Evolutionary conservation across 768 basidiomycete genomes (phyloP), one percentile per base, ranked within the genome.

Genomic region (Psilocybe cyanescens): DNA sequence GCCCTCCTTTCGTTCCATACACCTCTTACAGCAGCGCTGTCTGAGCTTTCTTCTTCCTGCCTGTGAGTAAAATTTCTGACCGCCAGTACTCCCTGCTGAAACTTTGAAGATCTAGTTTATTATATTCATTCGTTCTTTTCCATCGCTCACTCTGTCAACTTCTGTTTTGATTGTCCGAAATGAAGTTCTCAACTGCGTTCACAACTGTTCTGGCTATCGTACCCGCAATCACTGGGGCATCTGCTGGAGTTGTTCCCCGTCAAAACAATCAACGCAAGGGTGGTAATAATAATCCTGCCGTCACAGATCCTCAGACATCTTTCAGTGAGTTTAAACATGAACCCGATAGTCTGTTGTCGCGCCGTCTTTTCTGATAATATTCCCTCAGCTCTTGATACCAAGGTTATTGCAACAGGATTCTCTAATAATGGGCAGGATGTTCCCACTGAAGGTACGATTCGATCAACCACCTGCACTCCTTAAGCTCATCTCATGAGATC

Each of bases 1-100:
- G 45, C 64, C 64, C 68, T 58, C 37, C 64, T 60, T 68, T 65
- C 59, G 63, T 61, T 68, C 64, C 33, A 37, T 67, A 70, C 65
- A 61, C 64, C 66, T 70, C 69, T 67, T 65, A 82, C 84, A 84
- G 83, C 85, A 71, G 84, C 59, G 85, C 84, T 85, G 84, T 76
- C 69, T 71, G 69, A 67, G 67, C 71, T 66, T 72, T 68, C 56
- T 64, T 67, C 66, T 57, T 68, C 33, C 30, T 31, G 56, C 35
- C n/a, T 47, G 56, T 57, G 14, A 55, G 37, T 30, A 19, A 6
- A 6, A 53, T 16, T n/a, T 17, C 11, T 7, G 4, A 11, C n/a
- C 31, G 6, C 12, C 5, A 7, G n/a, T 33, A n/a, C 31, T 7
- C 16, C n/a, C 14, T 35, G 16, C 30, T 16, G 31, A 64, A 35